A percentile compares a stretch with the other conserved stretches of the same genome.
These are phyloP conservation scores for Dysphania ambrosioides DNA, from an alignment of 148 eudicot genomes.

Conservation along the genomic window DNA sequence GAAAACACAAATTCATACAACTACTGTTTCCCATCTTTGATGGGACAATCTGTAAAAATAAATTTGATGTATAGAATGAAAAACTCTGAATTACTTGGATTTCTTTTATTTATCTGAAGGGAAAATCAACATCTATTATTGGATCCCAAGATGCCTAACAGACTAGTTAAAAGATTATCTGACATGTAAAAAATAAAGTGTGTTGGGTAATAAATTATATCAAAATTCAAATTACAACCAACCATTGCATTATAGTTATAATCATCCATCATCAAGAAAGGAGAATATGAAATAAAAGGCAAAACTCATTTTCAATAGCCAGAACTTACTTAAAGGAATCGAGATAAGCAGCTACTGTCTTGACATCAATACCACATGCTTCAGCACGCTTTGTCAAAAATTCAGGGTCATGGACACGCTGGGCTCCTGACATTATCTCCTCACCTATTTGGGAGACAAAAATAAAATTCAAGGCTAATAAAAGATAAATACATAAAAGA, in stretches of 20 bases:
- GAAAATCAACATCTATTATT: too few species aligned
- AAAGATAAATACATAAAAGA: too few species aligned
- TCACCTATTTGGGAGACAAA: constrained; percentile 48
- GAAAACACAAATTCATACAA: too few species aligned
- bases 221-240: not conserved
- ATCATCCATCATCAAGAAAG: not conserved
- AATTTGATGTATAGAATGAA: too few species aligned
- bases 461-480: not conserved
- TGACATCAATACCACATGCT: constrained; percentile 63
- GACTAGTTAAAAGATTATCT: too few species aligned
- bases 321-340: constrained; percentile 70
- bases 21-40: too few species aligned
- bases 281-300: not conserved
- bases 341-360: constrained; percentile 60
- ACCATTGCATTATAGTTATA: not conserved
- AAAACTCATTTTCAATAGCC: not conserved
- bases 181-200: too few species aligned
- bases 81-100: too few species aligned
- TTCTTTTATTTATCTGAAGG: too few species aligned
- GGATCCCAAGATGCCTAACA: too few species aligned
- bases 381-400: constrained; percentile 57
- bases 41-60: too few species aligned
- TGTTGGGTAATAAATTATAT: not conserved
- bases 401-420: constrained; percentile 80
- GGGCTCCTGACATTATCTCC: constrained; percentile 99